Evolutionary conservation across 805 yeast species (phyloP), one percentile per base, ranked within the genome.

Genomic region (Danielia oregonensis): DNA sequence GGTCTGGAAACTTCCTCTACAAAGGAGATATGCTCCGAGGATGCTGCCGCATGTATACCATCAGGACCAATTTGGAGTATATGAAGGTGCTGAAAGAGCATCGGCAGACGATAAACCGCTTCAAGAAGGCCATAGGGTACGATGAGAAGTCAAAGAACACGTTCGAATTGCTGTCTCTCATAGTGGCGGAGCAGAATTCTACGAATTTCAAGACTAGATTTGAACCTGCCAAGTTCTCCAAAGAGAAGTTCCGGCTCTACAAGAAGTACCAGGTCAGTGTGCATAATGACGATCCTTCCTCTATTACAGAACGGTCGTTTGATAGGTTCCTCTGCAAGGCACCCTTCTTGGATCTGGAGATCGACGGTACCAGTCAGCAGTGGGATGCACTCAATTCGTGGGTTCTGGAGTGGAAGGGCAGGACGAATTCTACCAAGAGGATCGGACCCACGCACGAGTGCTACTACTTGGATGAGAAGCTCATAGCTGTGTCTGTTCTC

Each of bases 41-140:
- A 26, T 88, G 97, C 53, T 88, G 97, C 48, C 69, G 89, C 14
- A 70, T 79, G 55, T 86, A 77, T 54, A 82, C 96, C 0, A 85
- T 88, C 12, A 57, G 96, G 34, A 79, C 94, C 0, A 65, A 65
- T 15, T 57, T 73, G 12, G 51, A 51, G 0, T 49, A 55, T 17
- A 68, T 79, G 45, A 64, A 66, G 24, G 55, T 80, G 5, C 60
- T 68, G 16, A 86, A 86, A 52, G 89, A 85, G 31, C 81, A 79
- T 36, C 69, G 87, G 24, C 77, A 79, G 38, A 68, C 71, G 3
- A 52, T 86, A 4, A 85, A 82, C 47, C 65, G 82, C 43, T 83
- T 86, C 47, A 69, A 65, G 13, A 61, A 61, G 19, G 64, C 52
- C 8, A 61, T 74, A 9, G 42, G 42, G 4, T 54, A 47, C 10